phyloP scores from a whole-genome alignment of 2,329 filamentous ascomycete genomes.

The Endothia cerciana region DNA sequence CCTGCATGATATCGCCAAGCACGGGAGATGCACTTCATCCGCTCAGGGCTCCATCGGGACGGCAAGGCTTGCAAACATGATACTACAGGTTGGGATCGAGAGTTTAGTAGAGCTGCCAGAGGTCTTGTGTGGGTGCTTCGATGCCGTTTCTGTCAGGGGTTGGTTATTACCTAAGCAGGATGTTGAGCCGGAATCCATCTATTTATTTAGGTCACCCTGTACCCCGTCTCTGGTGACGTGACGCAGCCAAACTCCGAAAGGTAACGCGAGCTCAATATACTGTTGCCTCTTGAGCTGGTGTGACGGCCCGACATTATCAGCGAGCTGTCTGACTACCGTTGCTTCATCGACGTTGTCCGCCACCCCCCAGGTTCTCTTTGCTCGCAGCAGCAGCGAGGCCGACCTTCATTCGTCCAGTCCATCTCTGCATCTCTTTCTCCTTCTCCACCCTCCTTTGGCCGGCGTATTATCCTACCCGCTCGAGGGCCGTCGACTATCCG shows the following conservation, averaged over 20 bases:
- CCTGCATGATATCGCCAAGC: conserved; percentile 37
- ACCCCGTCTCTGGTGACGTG: neutral
- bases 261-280: neutral
- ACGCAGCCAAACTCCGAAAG: neutral
- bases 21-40: conserved; percentile 9
- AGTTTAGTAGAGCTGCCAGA: too few relatives aligned
- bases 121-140: neutral
- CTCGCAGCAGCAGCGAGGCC: neutral
- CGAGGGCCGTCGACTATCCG: neutral
- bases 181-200: neutral
- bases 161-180: neutral
- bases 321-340: neutral
- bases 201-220: neutral
- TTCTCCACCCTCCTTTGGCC: neutral
- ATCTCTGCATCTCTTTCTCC: neutral
- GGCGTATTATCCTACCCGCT: neutral
- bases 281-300: neutral
- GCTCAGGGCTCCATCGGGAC: neutral
- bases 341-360: neutral
- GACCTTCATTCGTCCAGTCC: neutral
- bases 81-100: too few relatives aligned
- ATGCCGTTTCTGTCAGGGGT: neutral
- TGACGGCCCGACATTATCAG: neutral
- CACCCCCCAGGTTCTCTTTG: neutral
- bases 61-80: too few relatives aligned